These are phyloP conservation scores for Metschnikowia orientalis DNA, from an alignment of 805 yeast genomes.

Conservation along the genomic window DNA sequence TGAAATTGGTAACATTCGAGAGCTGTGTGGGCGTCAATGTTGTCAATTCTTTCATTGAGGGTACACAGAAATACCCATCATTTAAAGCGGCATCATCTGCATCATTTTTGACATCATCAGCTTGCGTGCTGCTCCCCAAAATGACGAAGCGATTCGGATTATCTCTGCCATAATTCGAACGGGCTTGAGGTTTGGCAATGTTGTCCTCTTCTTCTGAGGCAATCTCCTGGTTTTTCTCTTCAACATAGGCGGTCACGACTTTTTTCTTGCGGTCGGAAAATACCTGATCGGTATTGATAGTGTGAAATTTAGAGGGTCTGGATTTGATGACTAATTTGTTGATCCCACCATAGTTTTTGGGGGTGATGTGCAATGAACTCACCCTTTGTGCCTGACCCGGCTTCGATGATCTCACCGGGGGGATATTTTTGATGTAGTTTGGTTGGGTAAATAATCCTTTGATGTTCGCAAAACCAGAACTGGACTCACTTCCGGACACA, in stretches of 20 bases:
- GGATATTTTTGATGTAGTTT: conserved; percentile 18
- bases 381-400: not conserved
- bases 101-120: conserved; percentile 8
- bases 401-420: conserved; percentile 1
- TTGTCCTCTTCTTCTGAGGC: not conserved
- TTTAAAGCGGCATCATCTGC: conserved; percentile 7
- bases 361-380: not conserved
- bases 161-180: conserved; percentile 20
- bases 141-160: not conserved
- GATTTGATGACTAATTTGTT: conserved; percentile 37
- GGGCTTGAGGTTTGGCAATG: conserved; percentile 10
- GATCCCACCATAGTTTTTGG: conserved; percentile 21
- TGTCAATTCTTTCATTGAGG: conserved; percentile 49
- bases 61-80: conserved; percentile 69
- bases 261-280: conserved; percentile 26
- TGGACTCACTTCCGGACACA: conserved; percentile 1
- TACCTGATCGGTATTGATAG: conserved; percentile 40
- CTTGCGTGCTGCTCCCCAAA: conserved; percentile 1
- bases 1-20: conserved; percentile 54
- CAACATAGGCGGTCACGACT: conserved; percentile 2
- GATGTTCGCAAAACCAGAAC: conserved; percentile 12
- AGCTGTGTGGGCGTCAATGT: conserved; percentile 44
- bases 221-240: conserved; percentile 4
- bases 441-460: conserved; percentile 33
- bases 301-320: conserved; percentile 38